Percentiles rank a stretch among this genome's conserved stretches.
Conservation (phyloP, 331 rosid species). For the Quercus phellos region DNA sequence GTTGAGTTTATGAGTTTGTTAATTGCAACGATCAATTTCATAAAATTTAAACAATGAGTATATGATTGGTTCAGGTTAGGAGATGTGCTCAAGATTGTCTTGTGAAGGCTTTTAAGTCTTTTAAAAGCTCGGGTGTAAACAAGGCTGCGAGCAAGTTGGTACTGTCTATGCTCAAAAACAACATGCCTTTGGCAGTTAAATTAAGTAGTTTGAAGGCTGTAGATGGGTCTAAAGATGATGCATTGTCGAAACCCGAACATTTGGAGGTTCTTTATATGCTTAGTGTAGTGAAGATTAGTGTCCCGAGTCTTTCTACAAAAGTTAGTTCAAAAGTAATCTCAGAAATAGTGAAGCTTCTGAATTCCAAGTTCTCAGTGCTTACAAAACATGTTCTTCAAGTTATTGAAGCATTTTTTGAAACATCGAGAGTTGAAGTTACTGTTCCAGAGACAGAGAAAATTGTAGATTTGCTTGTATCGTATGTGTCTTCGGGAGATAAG, state of each 20-base stretch:
- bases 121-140: constrained; percentile 36
- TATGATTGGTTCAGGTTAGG: constrained; percentile 45
- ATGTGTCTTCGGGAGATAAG: constrained; percentile 58
- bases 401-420: constrained; percentile 54
- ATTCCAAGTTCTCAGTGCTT: constrained; percentile 46
- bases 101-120: constrained; percentile 51
- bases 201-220: constrained; percentile 25
- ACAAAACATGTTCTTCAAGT: constrained; percentile 58
- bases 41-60: background rate
- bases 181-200: constrained; percentile 46
- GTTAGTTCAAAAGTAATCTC: constrained; percentile 46
- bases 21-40: background rate
- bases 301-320: constrained; percentile 59
- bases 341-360: constrained; percentile 46
- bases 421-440: constrained; percentile 38
- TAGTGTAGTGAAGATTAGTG: constrained; percentile 50
- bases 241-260: constrained; percentile 35
- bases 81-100: constrained; percentile 85
- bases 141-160: constrained; percentile 79
- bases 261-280: constrained; percentile 68
- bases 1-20: background rate
- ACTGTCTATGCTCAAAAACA: constrained; percentile 51
- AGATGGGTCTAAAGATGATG: constrained; percentile 38
- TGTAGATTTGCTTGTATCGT: constrained; percentile 56
- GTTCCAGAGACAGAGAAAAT: constrained; percentile 39